Percentiles rank a stretch among this genome's conserved stretches.
These are phyloP conservation scores for Pythium biforme DNA, from an alignment of 352 stramenopile genomes.

Conservation along the genomic window DNA sequence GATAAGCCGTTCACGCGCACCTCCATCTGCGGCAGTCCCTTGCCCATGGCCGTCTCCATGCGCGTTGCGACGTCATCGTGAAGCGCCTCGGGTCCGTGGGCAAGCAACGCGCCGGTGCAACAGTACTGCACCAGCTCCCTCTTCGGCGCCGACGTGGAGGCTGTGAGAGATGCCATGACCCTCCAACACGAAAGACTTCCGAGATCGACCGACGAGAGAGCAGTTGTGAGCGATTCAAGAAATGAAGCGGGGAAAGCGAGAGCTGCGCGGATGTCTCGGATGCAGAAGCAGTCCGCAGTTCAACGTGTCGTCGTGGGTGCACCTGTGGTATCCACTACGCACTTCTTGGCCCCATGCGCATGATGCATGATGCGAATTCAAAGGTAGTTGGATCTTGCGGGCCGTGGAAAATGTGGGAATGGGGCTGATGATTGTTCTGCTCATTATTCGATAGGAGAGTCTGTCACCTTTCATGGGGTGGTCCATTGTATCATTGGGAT, in stretches of 20 bases:
- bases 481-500: not conserved
- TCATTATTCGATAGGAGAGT: not conserved
- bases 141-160: no score
- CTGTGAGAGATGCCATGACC: no score
- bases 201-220: not conserved
- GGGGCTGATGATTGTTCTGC: no score
- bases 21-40: constrained; percentile 21
- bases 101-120: constrained; percentile 9
- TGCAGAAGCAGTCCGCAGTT: no score
- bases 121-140: not conserved
- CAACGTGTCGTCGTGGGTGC: no score
- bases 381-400: no score
- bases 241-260: not conserved
- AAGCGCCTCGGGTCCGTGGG: constrained; percentile 30
- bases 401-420: no score
- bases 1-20: constrained; percentile 41
- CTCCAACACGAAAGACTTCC: not conserved
- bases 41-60: constrained; percentile 30
- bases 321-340: no score
- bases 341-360: no score
- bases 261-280: not conserved
- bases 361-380: no score
- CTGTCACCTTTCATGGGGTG: not conserved
- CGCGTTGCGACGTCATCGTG: constrained; percentile 32
- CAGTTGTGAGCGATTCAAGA: not conserved